A percentile compares a stretch with the other conserved stretches of the same genome.
Conservation (phyloP, 2,329 filamentous ascomycete genomes). For the Gaeumannomyces tritici region DNA sequence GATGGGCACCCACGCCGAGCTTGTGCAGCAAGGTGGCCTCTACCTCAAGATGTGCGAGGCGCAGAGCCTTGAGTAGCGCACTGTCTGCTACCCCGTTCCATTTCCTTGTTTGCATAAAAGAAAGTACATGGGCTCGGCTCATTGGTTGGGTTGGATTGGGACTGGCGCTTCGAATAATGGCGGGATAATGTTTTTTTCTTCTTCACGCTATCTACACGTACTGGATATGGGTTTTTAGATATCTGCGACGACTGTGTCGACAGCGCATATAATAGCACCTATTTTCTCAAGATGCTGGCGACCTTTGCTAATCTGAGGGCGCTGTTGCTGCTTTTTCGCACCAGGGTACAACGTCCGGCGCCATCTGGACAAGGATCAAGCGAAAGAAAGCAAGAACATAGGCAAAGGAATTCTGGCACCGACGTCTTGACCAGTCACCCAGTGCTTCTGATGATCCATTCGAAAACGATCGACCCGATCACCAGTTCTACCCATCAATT, state of each 20-base stretch:
- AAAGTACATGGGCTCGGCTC: neutral
- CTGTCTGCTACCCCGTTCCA: neutral
- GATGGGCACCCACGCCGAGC: constrained; percentile 48
- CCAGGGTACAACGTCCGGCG: no score
- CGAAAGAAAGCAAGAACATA: no score
- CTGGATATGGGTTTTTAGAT: neutral
- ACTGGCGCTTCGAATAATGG: constrained; percentile 32
- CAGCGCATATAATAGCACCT: neutral
- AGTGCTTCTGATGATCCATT: no score
- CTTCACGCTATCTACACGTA: neutral
- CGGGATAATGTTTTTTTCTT: neutral
- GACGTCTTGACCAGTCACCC: no score
- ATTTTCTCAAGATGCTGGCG: neutral
- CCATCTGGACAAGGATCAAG: no score
- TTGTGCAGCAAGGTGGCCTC: constrained; percentile 48
- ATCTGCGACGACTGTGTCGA: neutral
- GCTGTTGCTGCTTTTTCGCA: no score
- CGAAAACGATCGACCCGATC: no score
- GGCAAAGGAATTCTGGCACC: no score
- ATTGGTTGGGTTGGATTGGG: constrained; percentile 41
- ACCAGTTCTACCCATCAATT: no score
- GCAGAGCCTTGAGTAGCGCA: neutral
- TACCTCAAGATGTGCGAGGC: constrained; percentile 48
- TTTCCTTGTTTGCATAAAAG: neutral
- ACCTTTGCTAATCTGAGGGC: no score